These are phyloP conservation scores for Geotrichum europaeum DNA, from an alignment of 1,139 yeast genomes.

Conservation along the genomic window DNA sequence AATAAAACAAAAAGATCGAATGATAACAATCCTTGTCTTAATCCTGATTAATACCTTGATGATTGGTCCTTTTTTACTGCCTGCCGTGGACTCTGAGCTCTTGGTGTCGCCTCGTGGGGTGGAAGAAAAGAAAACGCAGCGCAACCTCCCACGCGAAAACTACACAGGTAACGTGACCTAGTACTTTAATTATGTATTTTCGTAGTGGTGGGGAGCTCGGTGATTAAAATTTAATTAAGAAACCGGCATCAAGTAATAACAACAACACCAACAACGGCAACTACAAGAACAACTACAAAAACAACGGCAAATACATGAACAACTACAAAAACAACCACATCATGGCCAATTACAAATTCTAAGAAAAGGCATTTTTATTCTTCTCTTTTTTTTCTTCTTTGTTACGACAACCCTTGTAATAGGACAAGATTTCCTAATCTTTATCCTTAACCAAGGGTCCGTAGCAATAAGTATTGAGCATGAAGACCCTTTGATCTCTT, in stretches of 20 bases:
- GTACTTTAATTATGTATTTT: not conserved
- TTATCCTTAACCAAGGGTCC: too few relatives aligned
- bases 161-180: not conserved
- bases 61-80: not conserved
- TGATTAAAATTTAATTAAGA: not conserved
- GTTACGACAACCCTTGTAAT: too few relatives aligned
- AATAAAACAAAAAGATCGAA: not conserved
- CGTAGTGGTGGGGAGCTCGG: not conserved
- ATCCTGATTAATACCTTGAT: not conserved
- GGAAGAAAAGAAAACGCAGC: not conserved
- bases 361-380: not conserved
- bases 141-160: not conserved
- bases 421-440: too few relatives aligned
- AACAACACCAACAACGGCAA: not conserved
- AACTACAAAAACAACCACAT: not conserved
- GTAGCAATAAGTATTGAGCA: too few relatives aligned
- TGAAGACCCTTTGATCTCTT: too few relatives aligned
- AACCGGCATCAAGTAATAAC: not conserved
- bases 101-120: too few relatives aligned
- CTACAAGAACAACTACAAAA: not conserved
- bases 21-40: not conserved
- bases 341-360: not conserved
- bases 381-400: not conserved
- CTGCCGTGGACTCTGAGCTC: not conserved
- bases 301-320: too few relatives aligned